Base-by-base conservation (phyloP, 805 yeast species). In the Teunomyces atbi region DNA sequence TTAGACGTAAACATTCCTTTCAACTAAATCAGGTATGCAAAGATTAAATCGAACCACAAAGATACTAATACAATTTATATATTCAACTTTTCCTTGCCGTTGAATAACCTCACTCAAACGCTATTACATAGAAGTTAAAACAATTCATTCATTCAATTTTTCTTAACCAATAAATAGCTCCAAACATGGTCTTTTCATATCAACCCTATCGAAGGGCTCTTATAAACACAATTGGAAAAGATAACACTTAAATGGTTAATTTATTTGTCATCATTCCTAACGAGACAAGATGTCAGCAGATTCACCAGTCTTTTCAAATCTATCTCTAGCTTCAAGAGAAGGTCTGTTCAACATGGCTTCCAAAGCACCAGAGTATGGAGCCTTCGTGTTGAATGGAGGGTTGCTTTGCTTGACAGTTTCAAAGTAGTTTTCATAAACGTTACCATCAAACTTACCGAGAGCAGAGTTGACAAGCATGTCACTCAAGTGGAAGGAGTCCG, bases 401-500 rank as follows among this genome's bases (percentile, higher is more conserved):
- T 79, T 80, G 40, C 59, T 57, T 6, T 48, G 48, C 55, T 76
- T 74, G 48, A 84, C 84, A 46, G 73, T 70, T 20, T 60, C 68
- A 60, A 84, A 84, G 69, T 89, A 89, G 64, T 86, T 82, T 60
- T 83, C 82, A 69, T 89, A 90, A 46, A 88, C 83, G 63, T 90
- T 84, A 48, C 97, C 97, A 56, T 86, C 82, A 66, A 77, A 84
- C 47, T 74, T 76, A 40, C 97, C 97, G 47, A 90, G 77, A 4
- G 94, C 83, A 0, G 96, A 82, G 64, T 89, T 87, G 60, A 90
- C 76, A 70, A 86, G 79, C 62, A 77, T 84, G 68, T 90, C 96
- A 34, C 89, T 81, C 52, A 86, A 76, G 66, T 85, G 81, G 74
- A 90, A 90, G 1, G 95, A 78, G 66, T 90, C 97, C 4, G 96